Percentiles rank a stretch among this genome's conserved stretches.
Evolutionary conservation across 164 flowering plant genomes (phyloP).

Genomic region (Aristolochia californica): DNA sequence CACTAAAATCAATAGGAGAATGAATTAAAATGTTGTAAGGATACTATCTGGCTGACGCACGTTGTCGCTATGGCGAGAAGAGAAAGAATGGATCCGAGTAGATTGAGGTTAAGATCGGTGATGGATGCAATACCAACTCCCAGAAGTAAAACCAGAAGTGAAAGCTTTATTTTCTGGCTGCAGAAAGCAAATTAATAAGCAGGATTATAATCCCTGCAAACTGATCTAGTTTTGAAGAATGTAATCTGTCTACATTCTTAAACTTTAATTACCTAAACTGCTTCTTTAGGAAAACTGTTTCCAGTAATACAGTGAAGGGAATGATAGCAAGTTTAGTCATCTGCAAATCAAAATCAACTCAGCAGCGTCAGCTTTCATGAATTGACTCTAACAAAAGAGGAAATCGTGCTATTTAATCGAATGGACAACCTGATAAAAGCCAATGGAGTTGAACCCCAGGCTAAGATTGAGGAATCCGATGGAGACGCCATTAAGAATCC

Average conservation of each 20-base stretch:
- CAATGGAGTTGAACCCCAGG: conserved; percentile 94
- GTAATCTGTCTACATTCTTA: not conserved
- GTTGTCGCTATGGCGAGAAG: conserved; percentile 90
- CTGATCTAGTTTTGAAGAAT: too few species aligned
- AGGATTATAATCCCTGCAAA: too few species aligned
- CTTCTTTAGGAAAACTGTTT: conserved; percentile 78
- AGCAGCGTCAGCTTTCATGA: not conserved
- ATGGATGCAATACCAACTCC: conserved; percentile 97
- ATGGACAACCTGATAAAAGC: conserved; percentile 86
- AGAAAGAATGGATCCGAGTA: conserved; percentile 73
- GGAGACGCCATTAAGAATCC: conserved; percentile 82
- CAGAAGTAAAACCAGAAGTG: conserved; percentile 58
- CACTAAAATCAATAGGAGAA: not conserved
- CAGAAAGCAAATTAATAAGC: conserved; percentile 7
- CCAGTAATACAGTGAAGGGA: conserved; percentile 89
- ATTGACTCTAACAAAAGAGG: too few species aligned
- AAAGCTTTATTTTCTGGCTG: conserved; percentile 80
- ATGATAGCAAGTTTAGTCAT: conserved; percentile 99
- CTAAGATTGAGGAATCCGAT: conserved; percentile 92
- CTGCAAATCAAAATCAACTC: conserved; percentile 24
- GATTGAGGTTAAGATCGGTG: conserved; percentile 92
- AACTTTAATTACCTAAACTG: conserved; percentile 69
- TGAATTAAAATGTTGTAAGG: conserved; percentile 17
- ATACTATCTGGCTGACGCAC: conserved; percentile 97
- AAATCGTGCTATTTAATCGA: too few species aligned